Conservation (phyloP, 2,329 filamentous ascomycete species). For the Penicillium sp. region DNA sequence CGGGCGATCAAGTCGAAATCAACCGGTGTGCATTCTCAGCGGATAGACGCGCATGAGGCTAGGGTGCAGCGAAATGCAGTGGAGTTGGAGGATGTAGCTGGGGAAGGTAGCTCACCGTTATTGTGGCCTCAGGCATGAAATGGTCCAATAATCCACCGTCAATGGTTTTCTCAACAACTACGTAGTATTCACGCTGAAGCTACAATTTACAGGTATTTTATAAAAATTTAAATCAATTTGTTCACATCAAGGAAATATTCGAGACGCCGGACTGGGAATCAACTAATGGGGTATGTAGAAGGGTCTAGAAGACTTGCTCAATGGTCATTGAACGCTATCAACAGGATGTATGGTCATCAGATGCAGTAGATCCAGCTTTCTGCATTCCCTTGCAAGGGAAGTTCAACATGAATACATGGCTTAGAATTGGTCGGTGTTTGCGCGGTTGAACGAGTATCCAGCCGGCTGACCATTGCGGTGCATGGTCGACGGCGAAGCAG, state of each 20-base stretch:
- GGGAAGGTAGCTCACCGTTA: conserved; percentile 11
- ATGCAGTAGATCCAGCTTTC: conserved; percentile 27
- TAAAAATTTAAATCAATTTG: not conserved
- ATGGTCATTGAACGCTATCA: conserved; percentile 17
- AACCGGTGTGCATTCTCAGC: not conserved
- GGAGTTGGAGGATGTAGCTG: not conserved
- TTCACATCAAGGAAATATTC: not conserved
- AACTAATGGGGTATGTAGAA: conserved; percentile 14
- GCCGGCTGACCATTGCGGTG: conserved; percentile 18
- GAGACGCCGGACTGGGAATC: not conserved
- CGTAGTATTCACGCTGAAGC: not conserved
- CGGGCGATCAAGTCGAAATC: not conserved
- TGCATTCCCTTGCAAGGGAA: conserved; percentile 17
- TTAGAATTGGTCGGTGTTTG: conserved; percentile 21
- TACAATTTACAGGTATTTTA: not conserved
- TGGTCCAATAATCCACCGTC: not conserved
- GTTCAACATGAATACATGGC: not conserved
- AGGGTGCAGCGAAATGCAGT: conserved; percentile 5
- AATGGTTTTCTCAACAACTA: not conserved
- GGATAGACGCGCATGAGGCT: not conserved
- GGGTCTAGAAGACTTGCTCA: conserved; percentile 11
- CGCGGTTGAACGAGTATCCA: conserved; percentile 21
- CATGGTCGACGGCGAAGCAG: conserved; percentile 21
- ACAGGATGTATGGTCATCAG: conserved; percentile 21
- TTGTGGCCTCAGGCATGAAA: conserved; percentile 1